Evolutionary conservation across 2,329 filamentous ascomycete species (phyloP).

Genomic region (Colletotrichum cereale): DNA sequence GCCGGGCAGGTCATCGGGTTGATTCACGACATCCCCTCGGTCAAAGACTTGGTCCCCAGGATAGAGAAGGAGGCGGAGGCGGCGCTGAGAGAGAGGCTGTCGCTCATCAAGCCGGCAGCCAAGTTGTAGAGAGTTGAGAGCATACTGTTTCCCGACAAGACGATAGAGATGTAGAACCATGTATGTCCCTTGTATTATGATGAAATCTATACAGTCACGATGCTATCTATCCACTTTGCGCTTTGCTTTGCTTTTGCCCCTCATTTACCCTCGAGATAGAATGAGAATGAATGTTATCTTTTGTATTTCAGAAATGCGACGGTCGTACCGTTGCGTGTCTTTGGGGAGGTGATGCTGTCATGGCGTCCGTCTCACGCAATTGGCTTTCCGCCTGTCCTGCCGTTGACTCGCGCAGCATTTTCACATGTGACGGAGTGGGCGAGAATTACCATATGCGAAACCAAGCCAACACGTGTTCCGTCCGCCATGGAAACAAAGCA

Average conservation of each 20-base stretch:
- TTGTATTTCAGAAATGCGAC: background rate
- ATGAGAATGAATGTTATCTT: background rate
- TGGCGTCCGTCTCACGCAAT: constrained; percentile 3
- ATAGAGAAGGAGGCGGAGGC: constrained; percentile 84
- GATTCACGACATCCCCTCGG: constrained; percentile 86
- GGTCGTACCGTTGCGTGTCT: background rate
- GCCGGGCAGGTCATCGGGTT: constrained; percentile 94
- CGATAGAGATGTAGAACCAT: constrained; percentile 22
- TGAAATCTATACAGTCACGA: background rate
- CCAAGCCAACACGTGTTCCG: constrained; percentile 31
- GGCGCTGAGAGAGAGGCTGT: constrained; percentile 70
- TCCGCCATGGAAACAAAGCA: constrained; percentile 4
- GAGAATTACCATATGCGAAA: constrained; percentile 16
- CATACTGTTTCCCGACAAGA: background rate
- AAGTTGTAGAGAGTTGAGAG: constrained; percentile 68
- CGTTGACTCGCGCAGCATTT: constrained; percentile 36
- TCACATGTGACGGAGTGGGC: constrained; percentile 29
- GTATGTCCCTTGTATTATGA: background rate
- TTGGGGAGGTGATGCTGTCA: background rate
- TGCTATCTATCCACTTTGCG: background rate
- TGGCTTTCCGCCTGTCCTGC: background rate
- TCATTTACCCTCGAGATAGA: no score
- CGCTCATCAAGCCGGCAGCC: constrained; percentile 66
- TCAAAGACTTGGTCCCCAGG: constrained; percentile 74
- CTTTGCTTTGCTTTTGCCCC: background rate